Evolutionary conservation across 2,329 filamentous ascomycete genomes (phyloP).

Genomic region (Sporothrix schenckii): DNA sequence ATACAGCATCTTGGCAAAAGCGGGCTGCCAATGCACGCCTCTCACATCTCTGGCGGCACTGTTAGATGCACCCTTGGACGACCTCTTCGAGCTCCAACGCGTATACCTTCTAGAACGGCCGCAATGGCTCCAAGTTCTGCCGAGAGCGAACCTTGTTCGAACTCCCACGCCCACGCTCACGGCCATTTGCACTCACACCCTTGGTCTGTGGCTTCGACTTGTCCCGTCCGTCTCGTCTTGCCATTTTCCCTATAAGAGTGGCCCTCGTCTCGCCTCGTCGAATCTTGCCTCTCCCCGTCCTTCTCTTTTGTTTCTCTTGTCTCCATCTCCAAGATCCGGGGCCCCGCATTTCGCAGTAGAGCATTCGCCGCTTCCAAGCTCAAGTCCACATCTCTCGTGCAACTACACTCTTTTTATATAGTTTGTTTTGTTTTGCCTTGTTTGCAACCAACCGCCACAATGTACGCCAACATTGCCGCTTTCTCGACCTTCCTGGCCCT

Average conservation of each 20-base stretch:
- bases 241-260: slow-evolving; percentile 23
- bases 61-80: no score
- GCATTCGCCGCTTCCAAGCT: slow-evolving; percentile 5
- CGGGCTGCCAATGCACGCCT: not conserved
- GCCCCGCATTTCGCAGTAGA: slow-evolving; percentile 30
- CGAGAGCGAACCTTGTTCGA: not conserved
- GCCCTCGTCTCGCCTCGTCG: not conserved
- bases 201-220: not conserved
- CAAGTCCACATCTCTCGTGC: slow-evolving; percentile 10
- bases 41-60: not conserved
- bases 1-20: not conserved
- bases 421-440: not conserved
- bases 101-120: slow-evolving; percentile 27
- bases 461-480: slow-evolving; percentile 41
- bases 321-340: slow-evolving; percentile 30
- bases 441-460: slow-evolving; percentile 26
- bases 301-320: slow-evolving; percentile 16
- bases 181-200: not conserved
- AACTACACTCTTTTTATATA: slow-evolving; percentile 8
- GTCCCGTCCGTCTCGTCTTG: not conserved
- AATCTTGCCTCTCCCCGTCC: not conserved
- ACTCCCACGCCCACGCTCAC: not conserved
- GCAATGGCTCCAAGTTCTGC: slow-evolving; percentile 2
- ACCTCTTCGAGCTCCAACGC: not conserved
- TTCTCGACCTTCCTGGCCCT: slow-evolving; percentile 50